Percentiles rank a stretch among this genome's conserved stretches.
Evolutionary conservation across 2,329 filamentous ascomycete species (phyloP).

Genomic region (Phyllosticta citriasiana): DNA sequence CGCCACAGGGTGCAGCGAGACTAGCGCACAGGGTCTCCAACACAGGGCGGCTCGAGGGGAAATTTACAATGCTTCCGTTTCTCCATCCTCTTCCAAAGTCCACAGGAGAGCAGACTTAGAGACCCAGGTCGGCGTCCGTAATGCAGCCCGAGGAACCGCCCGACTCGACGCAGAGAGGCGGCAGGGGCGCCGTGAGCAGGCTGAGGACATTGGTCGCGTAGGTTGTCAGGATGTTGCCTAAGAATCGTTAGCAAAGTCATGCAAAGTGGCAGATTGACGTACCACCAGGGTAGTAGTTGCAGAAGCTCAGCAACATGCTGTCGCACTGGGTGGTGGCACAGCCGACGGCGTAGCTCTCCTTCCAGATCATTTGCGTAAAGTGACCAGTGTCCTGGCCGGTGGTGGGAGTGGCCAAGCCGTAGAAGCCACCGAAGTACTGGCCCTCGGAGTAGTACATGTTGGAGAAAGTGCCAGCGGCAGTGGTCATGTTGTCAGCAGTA

Average conservation of each 20-base stretch:
- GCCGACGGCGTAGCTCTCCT: slow-evolving; percentile 26
- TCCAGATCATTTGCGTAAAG: slow-evolving; percentile 30
- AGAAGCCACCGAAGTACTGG: slow-evolving; percentile 17
- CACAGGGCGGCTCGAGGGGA: background rate
- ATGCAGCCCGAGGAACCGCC: slow-evolving; percentile 2
- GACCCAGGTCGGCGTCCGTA: slow-evolving; percentile 2
- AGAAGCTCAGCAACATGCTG: slow-evolving; percentile 52
- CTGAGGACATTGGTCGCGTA: slow-evolving; percentile 43
- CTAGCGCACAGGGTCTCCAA: background rate
- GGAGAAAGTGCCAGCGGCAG: slow-evolving; percentile 40
- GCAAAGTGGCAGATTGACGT: slow-evolving; percentile 18
- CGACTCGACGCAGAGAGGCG: slow-evolving; percentile 8
- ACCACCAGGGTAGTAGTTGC: slow-evolving; percentile 75
- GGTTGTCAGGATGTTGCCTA: slow-evolving; percentile 46
- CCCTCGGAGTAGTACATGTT: slow-evolving; percentile 17
- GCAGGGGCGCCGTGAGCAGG: background rate
- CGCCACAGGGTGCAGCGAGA: background rate
- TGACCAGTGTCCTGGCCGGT: slow-evolving; percentile 21
- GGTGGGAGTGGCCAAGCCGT: slow-evolving; percentile 3
- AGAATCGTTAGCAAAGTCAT: slow-evolving; percentile 17
- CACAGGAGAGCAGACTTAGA: background rate
- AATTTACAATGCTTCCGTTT: background rate
- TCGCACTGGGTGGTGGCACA: slow-evolving; percentile 20
- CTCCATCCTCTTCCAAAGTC: background rate
- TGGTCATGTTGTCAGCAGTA: slow-evolving; percentile 48